phyloP scores from a whole-genome alignment of 208 protist species.

The Trypanosoma caninum region DNA sequence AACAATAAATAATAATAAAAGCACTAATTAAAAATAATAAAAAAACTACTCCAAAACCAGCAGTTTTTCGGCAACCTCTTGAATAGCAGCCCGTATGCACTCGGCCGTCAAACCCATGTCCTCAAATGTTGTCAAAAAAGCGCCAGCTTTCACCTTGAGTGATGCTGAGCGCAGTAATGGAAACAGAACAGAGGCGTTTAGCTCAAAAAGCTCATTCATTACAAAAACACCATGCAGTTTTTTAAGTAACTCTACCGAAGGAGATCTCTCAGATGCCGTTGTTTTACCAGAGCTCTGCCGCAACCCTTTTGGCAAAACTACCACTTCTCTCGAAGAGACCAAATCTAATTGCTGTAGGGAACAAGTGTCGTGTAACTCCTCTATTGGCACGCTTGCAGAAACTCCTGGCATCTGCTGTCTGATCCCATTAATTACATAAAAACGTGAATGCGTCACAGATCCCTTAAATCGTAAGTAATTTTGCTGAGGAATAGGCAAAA shows the following conservation, averaged over 20 bases:
- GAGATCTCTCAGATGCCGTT: constrained; percentile 24
- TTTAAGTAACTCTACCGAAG: constrained; percentile 42
- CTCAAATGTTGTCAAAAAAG: constrained; percentile 73
- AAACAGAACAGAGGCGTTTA: constrained; percentile 62
- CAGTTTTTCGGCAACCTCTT: constrained; percentile 55
- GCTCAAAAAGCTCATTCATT: constrained; percentile 69
- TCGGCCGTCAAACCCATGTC: constrained; percentile 58
- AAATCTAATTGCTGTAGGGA: constrained; percentile 20
- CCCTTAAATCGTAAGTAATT: constrained; percentile 53
- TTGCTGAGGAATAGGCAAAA: constrained; percentile 71
- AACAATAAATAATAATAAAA: constrained; percentile 24
- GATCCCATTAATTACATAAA: constrained; percentile 44
- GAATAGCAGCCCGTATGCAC: constrained; percentile 55
- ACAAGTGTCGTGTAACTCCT: constrained; percentile 35
- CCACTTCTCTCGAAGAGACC: constrained; percentile 8
- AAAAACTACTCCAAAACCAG: constrained; percentile 43
- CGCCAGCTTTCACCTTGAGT: constrained; percentile 74
- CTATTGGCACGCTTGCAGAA: constrained; percentile 39
- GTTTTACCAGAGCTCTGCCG: constrained; percentile 24
- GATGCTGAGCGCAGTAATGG: constrained; percentile 71
- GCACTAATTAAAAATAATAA: background rate
- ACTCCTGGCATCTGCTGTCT: constrained; percentile 64
- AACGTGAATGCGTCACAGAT: constrained; percentile 42
- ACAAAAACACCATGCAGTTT: constrained; percentile 66
- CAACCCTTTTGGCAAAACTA: constrained; percentile 19